These are phyloP conservation scores for Penstemon davidsonii DNA, from an alignment of 257 asterid species.

Conservation along the genomic window DNA sequence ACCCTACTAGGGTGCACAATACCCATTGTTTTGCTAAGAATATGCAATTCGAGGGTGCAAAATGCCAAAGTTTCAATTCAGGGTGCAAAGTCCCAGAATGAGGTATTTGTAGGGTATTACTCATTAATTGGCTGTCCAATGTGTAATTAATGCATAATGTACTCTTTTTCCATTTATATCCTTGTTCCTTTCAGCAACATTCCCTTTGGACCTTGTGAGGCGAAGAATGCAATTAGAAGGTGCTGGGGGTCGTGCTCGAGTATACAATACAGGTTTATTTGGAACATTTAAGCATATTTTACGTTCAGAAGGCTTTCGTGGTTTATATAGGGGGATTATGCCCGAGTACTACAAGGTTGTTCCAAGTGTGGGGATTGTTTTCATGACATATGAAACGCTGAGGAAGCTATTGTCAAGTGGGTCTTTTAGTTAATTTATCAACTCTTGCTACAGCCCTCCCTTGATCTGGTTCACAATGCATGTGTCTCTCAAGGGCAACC, in stretches of 20 bases:
- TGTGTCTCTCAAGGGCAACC: conserved; percentile 13
- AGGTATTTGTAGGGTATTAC: too few relatives aligned
- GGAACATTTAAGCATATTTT: conserved; percentile 72
- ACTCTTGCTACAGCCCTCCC: neutral
- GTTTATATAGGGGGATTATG: conserved; percentile 91
- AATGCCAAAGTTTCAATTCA: too few relatives aligned
- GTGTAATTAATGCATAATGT: neutral
- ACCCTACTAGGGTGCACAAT: too few relatives aligned
- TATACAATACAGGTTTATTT: conserved; percentile 68
- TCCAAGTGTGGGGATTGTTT: conserved; percentile 89
- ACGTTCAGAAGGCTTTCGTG: conserved; percentile 70
- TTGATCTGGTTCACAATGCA: conserved; percentile 4
- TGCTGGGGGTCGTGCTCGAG: conserved; percentile 81
- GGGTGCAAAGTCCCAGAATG: too few relatives aligned
- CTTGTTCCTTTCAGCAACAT: conserved; percentile 58
- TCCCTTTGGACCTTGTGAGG: conserved; percentile 93
- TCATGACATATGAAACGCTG: conserved; percentile 91
- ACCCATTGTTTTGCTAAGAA: too few relatives aligned
- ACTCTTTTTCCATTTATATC: neutral
- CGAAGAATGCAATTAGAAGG: conserved; percentile 97
- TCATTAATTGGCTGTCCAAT: neutral
- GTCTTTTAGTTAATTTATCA: conserved; percentile 38
- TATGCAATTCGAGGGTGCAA: too few relatives aligned
- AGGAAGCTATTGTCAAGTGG: conserved; percentile 70
- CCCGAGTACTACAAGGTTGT: conserved; percentile 95